Evolutionary conservation across 1,284 basidiomycete genomes (phyloP), one percentile per base, ranked within the genome.

Genomic region (Irpex sp.): DNA sequence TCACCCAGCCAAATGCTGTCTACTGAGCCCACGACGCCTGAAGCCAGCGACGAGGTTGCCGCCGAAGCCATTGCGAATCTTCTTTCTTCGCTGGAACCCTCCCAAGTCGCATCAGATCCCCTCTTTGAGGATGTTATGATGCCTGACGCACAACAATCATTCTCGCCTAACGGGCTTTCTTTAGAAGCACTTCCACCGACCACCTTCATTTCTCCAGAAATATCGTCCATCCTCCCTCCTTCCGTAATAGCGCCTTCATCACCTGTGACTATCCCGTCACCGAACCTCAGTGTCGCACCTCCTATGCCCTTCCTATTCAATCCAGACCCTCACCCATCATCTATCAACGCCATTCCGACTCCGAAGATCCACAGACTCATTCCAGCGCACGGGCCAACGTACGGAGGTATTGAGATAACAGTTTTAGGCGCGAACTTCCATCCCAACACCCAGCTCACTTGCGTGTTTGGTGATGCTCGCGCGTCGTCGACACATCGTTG

Each of bases 331-430:
- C 75, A 78, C 9, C 53, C 57, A 5, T 26, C 26, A 26, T 77
- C 81, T 35, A 69, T 81, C 35, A 68, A 78, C 19, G 69, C 79
- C 33, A 70, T 86, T 46, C 82, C 85, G 33, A 68, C 82, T 36
- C 92, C 92, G 5, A 87, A 81, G 57, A 93, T 93, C 56, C 90
- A 92, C 69, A 86, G 90, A 7, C 84, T 97, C 56, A 95, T 99
- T 63, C 97, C 97, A 0, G 89, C 89, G 59, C 88, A 91, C 68
- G 97, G 97, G 5, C 96, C 97, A 5, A 94, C 92, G 15, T 87
- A 90, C 59, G 97, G 97, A 36, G 97, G 97, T 1, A 94, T 94
- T 67, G 95, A 97, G 74, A 92, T 99, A 21, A 99, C 97, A 0
- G 82, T 99, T 4, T 85, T 98, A 1, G 97, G 97, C 5, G 85